These are phyloP conservation scores for Oldenlandia corymbosa DNA, from an alignment of 257 asterid species.

Conservation along the genomic window DNA sequence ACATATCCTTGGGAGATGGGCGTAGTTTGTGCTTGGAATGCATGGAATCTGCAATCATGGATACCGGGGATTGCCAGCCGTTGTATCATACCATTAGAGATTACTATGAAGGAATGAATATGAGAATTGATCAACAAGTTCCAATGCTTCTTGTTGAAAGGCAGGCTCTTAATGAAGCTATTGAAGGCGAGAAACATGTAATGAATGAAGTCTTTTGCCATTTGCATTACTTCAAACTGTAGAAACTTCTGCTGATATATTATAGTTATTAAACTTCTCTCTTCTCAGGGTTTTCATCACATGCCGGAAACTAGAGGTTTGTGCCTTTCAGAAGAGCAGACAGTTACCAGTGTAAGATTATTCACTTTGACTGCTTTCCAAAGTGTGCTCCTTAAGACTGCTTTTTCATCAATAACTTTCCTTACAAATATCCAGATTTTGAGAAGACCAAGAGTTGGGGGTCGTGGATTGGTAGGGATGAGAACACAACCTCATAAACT, in stretches of 20 bases:
- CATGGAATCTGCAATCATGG: conserved; percentile 96
- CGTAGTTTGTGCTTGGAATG: conserved; percentile 93
- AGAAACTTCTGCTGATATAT: conserved; percentile 11
- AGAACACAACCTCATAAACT: conserved; percentile 86
- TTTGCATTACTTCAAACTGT: not conserved
- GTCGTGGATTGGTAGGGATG: conserved; percentile 65
- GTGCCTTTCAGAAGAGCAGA: conserved; percentile 97
- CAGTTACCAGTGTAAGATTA: conserved; percentile 76
- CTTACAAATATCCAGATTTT: conserved; percentile 41
- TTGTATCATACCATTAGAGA: conserved; percentile 87
- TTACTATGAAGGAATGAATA: conserved; percentile 95
- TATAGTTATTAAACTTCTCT: not conserved
- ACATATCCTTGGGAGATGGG: conserved; percentile 79
- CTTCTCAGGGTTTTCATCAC: conserved; percentile 84
- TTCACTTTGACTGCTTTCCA: not conserved
- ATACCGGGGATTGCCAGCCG: conserved; percentile 93
- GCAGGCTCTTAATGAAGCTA: conserved; percentile 94
- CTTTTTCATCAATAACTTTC: not conserved
- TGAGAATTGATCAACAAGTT: conserved; percentile 83
- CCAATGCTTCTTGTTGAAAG: conserved; percentile 98
- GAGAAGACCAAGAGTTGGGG: conserved; percentile 78
- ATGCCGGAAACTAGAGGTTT: conserved; percentile 98
- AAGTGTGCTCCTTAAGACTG: not conserved
- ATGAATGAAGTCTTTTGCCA: conserved; percentile 3
- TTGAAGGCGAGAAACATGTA: conserved; percentile 96